These are phyloP conservation scores for Ophiostoma sp. DNA, from an alignment of 2,329 filamentous ascomycete species.

Conservation along the genomic window DNA sequence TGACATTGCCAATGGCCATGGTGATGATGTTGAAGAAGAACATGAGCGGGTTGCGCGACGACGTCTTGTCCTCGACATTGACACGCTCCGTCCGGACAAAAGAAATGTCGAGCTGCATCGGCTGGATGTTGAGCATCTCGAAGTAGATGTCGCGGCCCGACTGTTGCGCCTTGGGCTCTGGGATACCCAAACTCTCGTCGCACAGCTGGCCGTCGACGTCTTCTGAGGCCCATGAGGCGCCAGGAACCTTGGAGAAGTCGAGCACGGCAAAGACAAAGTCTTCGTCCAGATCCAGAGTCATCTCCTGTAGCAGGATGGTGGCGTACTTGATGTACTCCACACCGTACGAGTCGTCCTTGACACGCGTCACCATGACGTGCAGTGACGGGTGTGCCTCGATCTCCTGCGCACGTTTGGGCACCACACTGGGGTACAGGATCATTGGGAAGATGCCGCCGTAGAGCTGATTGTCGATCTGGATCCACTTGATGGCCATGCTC, in stretches of 20 bases:
- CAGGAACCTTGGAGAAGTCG: slow-evolving; percentile 91
- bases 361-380: slow-evolving; percentile 84
- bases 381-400: slow-evolving; percentile 95
- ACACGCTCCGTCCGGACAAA: slow-evolving; percentile 96
- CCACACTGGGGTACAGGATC: slow-evolving; percentile 93
- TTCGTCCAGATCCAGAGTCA: slow-evolving; percentile 96
- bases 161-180: slow-evolving; percentile 82
- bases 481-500: slow-evolving; percentile 93
- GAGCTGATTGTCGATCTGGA: slow-evolving; percentile 97
- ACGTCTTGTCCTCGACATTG: slow-evolving; percentile 92
- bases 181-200: slow-evolving; percentile 86
- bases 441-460: slow-evolving; percentile 99
- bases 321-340: slow-evolving; percentile 99
- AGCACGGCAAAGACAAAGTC: slow-evolving; percentile 96
- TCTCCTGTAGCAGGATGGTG: slow-evolving; percentile 88
- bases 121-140: slow-evolving; percentile 92
- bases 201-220: slow-evolving; percentile 82
- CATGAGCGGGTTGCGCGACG: slow-evolving; percentile 91
- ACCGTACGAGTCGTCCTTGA: slow-evolving; percentile 98
- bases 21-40: slow-evolving; percentile 98
- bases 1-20: slow-evolving; percentile 99
- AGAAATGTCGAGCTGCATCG: slow-evolving; percentile 95
- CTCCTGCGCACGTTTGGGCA: slow-evolving; percentile 94
- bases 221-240: slow-evolving; percentile 77
- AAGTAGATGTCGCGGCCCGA: slow-evolving; percentile 96